Conservation (phyloP, 345 rosid species). For the Populus simonii region DNA sequence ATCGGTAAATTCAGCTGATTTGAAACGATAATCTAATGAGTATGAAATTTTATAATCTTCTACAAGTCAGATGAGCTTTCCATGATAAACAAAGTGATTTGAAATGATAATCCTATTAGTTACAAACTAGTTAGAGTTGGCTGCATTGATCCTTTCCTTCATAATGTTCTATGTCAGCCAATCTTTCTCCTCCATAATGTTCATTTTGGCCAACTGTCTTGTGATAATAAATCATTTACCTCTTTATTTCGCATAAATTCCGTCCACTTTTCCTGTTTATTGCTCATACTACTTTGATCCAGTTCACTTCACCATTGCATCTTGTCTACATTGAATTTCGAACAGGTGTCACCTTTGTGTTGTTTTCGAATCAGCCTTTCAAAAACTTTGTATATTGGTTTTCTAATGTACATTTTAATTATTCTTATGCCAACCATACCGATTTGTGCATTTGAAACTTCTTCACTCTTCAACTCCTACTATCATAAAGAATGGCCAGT, state of each 20-base stretch:
- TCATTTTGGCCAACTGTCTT: not conserved
- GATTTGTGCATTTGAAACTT: not conserved
- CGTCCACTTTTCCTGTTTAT: not conserved
- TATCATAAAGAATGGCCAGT: not conserved
- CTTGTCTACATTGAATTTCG: not conserved
- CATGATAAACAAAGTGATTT: not conserved
- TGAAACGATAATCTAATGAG: slow-evolving; percentile 4
- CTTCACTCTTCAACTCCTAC: not conserved
- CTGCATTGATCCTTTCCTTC: not conserved
- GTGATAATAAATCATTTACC: not conserved
- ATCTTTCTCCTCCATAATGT: not conserved
- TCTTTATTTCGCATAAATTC: not conserved
- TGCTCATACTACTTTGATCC: not conserved
- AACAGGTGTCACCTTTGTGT: not conserved
- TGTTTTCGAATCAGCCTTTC: no score
- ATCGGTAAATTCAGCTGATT: not conserved
- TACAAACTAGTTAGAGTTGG: no score
- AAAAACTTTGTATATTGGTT: not conserved
- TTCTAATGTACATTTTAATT: no score
- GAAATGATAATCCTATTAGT: not conserved
- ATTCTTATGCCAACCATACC: not conserved
- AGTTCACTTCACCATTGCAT: not conserved
- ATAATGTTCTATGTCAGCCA: not conserved
- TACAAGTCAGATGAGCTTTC: not conserved
- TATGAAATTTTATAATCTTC: not conserved